These are phyloP conservation scores for Medicago ruthenica DNA, from an alignment of 306 rosid genomes.

Conservation along the genomic window DNA sequence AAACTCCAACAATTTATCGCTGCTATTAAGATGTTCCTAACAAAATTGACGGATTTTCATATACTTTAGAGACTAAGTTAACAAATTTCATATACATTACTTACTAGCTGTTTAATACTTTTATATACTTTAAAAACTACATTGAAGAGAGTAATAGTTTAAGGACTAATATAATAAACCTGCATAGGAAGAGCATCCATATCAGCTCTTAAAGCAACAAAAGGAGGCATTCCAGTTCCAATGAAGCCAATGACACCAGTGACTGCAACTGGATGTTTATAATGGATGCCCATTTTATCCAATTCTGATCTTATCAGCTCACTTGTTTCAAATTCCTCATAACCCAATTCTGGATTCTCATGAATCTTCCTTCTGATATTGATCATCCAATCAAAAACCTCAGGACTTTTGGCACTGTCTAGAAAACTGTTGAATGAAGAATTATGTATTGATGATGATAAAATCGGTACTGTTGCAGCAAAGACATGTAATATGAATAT, in stretches of 20 bases:
- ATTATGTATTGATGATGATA: constrained; percentile 7
- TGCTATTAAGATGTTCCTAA: too few species aligned
- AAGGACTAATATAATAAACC: constrained; percentile 44
- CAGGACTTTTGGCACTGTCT: constrained; percentile 55
- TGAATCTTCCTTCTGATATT: constrained; percentile 84
- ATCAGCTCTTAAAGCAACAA: constrained; percentile 92
- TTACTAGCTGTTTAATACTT: too few species aligned
- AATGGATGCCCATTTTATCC: constrained; percentile 62
- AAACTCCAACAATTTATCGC: too few species aligned
- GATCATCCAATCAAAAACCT: constrained; percentile 81
- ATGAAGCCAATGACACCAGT: constrained; percentile 84
- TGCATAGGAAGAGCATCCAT: constrained; percentile 94
- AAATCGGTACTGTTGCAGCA: constrained; percentile 33
- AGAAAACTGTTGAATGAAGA: constrained; percentile 48
- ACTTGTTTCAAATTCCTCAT: constrained; percentile 84
- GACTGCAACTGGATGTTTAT: constrained; percentile 70
- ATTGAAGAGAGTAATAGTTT: too few species aligned
- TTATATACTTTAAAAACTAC: too few species aligned
- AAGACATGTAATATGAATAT: constrained; percentile 41
- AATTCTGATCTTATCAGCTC: constrained; percentile 72
- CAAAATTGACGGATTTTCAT: too few species aligned
- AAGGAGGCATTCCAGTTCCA: constrained; percentile 79
- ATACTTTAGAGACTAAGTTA: too few species aligned
- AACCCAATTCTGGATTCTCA: constrained; percentile 79
- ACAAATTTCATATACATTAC: too few species aligned